Evolutionary conservation across 345 rosid species (phyloP).

Genomic region (Lepidium didymum): DNA sequence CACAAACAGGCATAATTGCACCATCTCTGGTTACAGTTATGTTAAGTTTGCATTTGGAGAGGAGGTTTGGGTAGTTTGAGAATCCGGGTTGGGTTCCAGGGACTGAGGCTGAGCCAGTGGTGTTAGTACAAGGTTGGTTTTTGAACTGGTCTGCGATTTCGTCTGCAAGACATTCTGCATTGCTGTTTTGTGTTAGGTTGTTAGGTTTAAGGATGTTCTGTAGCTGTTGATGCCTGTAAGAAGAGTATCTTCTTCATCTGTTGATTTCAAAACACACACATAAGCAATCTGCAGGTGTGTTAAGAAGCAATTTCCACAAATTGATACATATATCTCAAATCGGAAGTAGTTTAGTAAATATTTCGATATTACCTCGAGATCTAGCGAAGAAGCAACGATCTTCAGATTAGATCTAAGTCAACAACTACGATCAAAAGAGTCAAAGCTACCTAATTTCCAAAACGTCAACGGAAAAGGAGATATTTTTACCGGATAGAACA

Average conservation of each 20-base stretch:
- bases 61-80: slow-evolving; percentile 40
- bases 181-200: slow-evolving; percentile 43
- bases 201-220: slow-evolving; percentile 56
- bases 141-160: slow-evolving; percentile 68
- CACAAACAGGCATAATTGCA: slow-evolving; percentile 67
- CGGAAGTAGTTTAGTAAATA: background rate
- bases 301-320: background rate
- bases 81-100: slow-evolving; percentile 68
- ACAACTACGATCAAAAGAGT: background rate
- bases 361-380: background rate
- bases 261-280: background rate
- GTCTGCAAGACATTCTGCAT: slow-evolving; percentile 79
- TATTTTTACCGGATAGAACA: slow-evolving; percentile 32
- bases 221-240: slow-evolving; percentile 60
- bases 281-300: background rate
- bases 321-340: background rate
- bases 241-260: slow-evolving; percentile 67
- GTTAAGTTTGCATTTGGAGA: slow-evolving; percentile 57
- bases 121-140: slow-evolving; percentile 69
- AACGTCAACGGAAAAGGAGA: background rate
- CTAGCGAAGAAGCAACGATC: background rate
- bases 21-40: slow-evolving; percentile 60
- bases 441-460: background rate
- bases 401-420: background rate
- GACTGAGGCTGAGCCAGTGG: slow-evolving; percentile 64